phyloP scores from a whole-genome alignment of 192 early-diverging fungal genomes.

The Glomus cerebriforme region DNA sequence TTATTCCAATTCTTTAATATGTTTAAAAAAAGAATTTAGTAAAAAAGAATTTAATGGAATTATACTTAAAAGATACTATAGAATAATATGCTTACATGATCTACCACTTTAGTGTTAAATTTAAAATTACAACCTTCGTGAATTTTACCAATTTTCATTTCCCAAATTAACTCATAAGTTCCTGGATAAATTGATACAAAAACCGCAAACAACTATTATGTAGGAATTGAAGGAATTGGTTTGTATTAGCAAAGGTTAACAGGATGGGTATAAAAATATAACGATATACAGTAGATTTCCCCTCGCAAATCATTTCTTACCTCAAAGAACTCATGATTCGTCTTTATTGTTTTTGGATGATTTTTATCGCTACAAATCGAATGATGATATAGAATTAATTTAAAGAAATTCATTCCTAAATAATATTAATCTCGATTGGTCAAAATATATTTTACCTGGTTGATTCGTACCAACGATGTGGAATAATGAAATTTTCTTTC shows the following conservation, averaged over 20 bases:
- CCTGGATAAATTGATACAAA: not conserved
- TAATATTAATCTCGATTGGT: not conserved
- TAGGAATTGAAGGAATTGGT: not conserved
- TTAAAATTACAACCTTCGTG: not conserved
- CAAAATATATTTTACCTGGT: not conserved
- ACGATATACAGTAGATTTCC: not conserved
- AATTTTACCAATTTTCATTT: not conserved
- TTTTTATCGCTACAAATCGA: not conserved
- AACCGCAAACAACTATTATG: not conserved
- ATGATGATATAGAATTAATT: not conserved
- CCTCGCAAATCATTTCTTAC: not conserved
- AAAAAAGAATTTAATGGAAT: not conserved
- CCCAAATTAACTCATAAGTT: not conserved
- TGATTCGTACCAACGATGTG: not conserved
- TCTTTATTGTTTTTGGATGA: not conserved
- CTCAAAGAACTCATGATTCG: not conserved
- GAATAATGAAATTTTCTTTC: not conserved
- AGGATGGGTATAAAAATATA: too few species aligned
- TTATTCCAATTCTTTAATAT: not conserved
- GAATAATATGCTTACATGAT: not conserved
- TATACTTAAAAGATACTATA: not conserved
- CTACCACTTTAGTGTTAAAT: not conserved
- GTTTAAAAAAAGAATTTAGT: not conserved
- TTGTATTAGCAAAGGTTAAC: not conserved
- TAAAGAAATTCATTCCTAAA: not conserved